Evolutionary conservation across 1,284 basidiomycete genomes (phyloP), one percentile per base, ranked within the genome.

Genomic region (Moniliophthora roreri): DNA sequence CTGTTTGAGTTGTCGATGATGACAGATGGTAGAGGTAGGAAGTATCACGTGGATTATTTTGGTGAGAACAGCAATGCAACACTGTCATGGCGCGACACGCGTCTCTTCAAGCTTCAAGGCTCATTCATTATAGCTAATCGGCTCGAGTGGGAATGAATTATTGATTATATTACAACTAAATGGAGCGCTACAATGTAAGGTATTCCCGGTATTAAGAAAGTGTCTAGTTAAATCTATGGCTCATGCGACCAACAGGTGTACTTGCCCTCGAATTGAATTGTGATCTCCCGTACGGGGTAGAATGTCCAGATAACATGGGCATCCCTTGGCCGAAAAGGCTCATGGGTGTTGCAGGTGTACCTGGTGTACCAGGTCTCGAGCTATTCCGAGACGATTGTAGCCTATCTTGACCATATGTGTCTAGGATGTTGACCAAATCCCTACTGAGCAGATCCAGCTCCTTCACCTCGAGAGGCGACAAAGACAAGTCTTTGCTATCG

Each of bases 371-470:
- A 15, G 44, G 24, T 28, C 44, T 23, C 9, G 44, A 23, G 13
- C 11, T 15, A n/a, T 23, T 15, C 34, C 36, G 49, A 24, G 21
- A 36, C 32, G 36, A 48, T n/a, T 15, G 34, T 24, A 42, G 35
- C 51, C 84, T 74, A 62, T 89, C 88, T 2, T 81, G 77, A 59
- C 76, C 82, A 64, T 82, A 87, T 48, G 76, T 75, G 62, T 87
- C 81, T 46, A 95, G 70, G 49, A 93, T 82, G 28, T 77, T 71
- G 34, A 93, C 91, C 48, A 93, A 75, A 60, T 89, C 84, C 57
- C 80, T 77, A 15, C 90, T 91, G 61, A 93, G 75, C 36, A 80
- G 65, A 58, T 91, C 88, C 50, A 94, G 71, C 62, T 94, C 90
- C 62, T 78, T 79, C 58, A 90, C 74, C 71, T 95, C 92, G 48